These are phyloP conservation scores for Debaryomyces prosopidis DNA, from an alignment of 805 yeast genomes.

Conservation along the genomic window DNA sequence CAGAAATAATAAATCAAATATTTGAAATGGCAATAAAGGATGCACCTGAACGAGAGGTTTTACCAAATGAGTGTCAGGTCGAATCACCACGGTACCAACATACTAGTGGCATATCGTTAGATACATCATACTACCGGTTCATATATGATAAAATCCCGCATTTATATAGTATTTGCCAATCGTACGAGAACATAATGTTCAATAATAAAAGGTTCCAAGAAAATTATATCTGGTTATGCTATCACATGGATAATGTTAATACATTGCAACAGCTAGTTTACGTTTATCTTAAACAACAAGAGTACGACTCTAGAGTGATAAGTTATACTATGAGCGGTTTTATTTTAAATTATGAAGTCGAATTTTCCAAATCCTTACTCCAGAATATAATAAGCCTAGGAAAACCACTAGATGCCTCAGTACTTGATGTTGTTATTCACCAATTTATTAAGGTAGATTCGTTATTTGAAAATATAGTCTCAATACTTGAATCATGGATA, in stretches of 20 bases:
- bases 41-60: conserved; percentile 6
- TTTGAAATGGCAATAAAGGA: conserved; percentile 8
- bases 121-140: conserved; percentile 10
- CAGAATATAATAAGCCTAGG: conserved; percentile 21
- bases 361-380: conserved; percentile 26
- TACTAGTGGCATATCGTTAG: conserved; percentile 4
- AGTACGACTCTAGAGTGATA: conserved; percentile 24
- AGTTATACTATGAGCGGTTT: conserved; percentile 30
- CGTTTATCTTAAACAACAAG: conserved; percentile 18
- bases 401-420: conserved; percentile 20
- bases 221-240: conserved; percentile 34
- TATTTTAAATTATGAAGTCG: conserved; percentile 34
- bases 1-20: conserved; percentile 7
- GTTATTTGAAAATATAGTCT: conserved; percentile 29
- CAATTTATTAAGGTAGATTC: conserved; percentile 27
- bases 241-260: conserved; percentile 33
- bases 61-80: conserved; percentile 8
- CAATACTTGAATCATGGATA: conserved; percentile 28
- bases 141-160: conserved; percentile 20
- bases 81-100: conserved; percentile 11
- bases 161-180: conserved; percentile 19
- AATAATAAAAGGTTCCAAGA: conserved; percentile 19
- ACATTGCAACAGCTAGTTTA: conserved; percentile 20
- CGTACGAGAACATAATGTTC: conserved; percentile 15
- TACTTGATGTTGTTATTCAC: conserved; percentile 27